These are phyloP conservation scores for Aureobasidium sp. DNA, from an alignment of 2,329 filamentous ascomycete genomes.

Conservation along the genomic window DNA sequence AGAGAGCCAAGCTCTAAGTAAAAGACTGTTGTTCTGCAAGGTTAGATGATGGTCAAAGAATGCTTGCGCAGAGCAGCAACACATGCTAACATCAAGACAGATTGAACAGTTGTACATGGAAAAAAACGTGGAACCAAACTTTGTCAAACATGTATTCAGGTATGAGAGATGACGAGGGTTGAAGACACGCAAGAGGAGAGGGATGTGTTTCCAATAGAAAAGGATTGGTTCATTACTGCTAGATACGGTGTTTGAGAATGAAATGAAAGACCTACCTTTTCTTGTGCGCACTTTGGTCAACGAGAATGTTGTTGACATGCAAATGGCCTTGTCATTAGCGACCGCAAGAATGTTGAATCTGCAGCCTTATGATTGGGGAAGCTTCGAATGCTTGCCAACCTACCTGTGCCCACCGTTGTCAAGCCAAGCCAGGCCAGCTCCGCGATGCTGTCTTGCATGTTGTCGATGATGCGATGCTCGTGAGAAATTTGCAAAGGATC, in stretches of 20 bases:
- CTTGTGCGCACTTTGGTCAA: not conserved
- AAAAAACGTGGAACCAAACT: not conserved
- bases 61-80: not conserved
- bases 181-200: not conserved
- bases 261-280: not conserved
- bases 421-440: not conserved
- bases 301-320: not conserved
- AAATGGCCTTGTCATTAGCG: not conserved
- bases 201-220: no score
- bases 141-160: not conserved
- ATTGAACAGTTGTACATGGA: not conserved
- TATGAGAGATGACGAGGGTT: not conserved
- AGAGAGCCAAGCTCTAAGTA: not conserved
- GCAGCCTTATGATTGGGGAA: not conserved
- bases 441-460: not conserved
- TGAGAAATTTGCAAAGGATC: not conserved
- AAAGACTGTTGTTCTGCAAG: not conserved
- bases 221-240: not conserved
- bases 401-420: not conserved
- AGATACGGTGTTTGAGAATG: not conserved
- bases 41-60: not conserved
- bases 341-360: conserved; percentile 1
- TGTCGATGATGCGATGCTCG: not conserved
- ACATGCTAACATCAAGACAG: not conserved
- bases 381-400: not conserved